These are phyloP conservation scores for Microsporum audouinii DNA, from an alignment of 2,329 filamentous ascomycete genomes.

Conservation along the genomic window DNA sequence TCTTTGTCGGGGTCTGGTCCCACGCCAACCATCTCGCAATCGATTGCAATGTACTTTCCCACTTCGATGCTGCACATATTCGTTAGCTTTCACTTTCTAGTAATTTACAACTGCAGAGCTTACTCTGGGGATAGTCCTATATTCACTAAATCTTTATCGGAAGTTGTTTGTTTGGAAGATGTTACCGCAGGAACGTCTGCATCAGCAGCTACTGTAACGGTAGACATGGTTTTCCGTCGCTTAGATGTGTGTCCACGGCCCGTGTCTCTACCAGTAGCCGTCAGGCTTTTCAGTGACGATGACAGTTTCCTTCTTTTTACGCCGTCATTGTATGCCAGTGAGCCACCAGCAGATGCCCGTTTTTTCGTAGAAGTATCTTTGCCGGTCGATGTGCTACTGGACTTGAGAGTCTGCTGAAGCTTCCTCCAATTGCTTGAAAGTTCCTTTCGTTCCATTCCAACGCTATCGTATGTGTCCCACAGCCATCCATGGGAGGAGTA, in stretches of 20 bases:
- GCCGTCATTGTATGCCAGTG: conserved; percentile 7
- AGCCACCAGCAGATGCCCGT: conserved; percentile 7
- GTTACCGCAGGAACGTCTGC: not conserved
- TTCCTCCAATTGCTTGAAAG: conserved; percentile 43
- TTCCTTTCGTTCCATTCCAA: conserved; percentile 33
- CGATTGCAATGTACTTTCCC: conserved; percentile 83
- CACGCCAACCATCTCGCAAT: conserved; percentile 97
- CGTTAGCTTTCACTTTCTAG: conserved; percentile 11
- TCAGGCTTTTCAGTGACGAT: conserved; percentile 1
- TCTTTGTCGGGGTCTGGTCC: conserved; percentile 50
- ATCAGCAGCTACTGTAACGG: not conserved
- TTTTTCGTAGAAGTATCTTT: conserved; percentile 18
- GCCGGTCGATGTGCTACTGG: conserved; percentile 17
- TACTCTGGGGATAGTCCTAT: conserved; percentile 45
- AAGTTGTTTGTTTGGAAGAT: not conserved
- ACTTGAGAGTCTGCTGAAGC: conserved; percentile 36
- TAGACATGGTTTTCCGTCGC: conserved; percentile 6
- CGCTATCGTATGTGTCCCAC: not conserved
- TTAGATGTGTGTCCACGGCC: conserved; percentile 5
- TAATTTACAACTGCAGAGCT: conserved; percentile 12
- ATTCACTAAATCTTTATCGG: conserved; percentile 43
- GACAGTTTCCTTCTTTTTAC: conserved; percentile 13
- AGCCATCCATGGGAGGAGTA: not conserved
- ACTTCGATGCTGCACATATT: conserved; percentile 47
- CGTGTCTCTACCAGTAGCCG: not conserved